Percentiles rank a stretch among this genome's conserved stretches.
Evolutionary conservation across 441 rosid genomes (phyloP).

Genomic region (Breynia disticha): DNA sequence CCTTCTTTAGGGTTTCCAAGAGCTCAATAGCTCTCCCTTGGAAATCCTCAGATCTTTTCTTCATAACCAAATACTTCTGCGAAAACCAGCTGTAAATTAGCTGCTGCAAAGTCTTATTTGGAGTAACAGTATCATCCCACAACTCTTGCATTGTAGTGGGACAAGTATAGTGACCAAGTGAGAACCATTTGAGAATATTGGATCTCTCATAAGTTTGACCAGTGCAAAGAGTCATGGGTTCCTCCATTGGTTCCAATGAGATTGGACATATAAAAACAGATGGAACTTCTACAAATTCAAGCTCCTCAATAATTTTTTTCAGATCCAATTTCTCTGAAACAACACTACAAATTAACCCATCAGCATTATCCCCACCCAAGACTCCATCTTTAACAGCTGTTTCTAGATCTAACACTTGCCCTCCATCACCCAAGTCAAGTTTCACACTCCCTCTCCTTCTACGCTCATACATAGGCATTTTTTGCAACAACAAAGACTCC

Average conservation of each 20-base stretch:
- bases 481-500: constrained; percentile 5
- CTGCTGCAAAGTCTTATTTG: constrained; percentile 73
- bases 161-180: constrained; percentile 70
- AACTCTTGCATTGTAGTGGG: constrained; percentile 98
- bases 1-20: constrained; percentile 55
- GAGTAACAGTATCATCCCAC: constrained; percentile 80
- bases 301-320: constrained; percentile 70
- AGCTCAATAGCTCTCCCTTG: constrained; percentile 69
- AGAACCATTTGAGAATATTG: constrained; percentile 82
- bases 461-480: constrained; percentile 50
- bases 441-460: constrained; percentile 26
- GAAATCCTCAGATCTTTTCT: constrained; percentile 76
- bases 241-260: constrained; percentile 86
- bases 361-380: constrained; percentile 45
- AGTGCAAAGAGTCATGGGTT: constrained; percentile 86
- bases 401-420: constrained; percentile 78
- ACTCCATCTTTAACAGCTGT: constrained; percentile 80
- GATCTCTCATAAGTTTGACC: constrained; percentile 90
- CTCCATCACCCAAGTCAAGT: constrained; percentile 41
- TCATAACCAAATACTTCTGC: constrained; percentile 69
- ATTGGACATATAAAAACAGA: constrained; percentile 90
- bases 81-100: constrained; percentile 76
- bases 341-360: constrained; percentile 21
- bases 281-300: constrained; percentile 58
- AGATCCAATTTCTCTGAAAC: constrained; percentile 64